phyloP scores from a whole-genome alignment of 2,329 filamentous ascomycete species.

The Periconia macrospinosa region DNA sequence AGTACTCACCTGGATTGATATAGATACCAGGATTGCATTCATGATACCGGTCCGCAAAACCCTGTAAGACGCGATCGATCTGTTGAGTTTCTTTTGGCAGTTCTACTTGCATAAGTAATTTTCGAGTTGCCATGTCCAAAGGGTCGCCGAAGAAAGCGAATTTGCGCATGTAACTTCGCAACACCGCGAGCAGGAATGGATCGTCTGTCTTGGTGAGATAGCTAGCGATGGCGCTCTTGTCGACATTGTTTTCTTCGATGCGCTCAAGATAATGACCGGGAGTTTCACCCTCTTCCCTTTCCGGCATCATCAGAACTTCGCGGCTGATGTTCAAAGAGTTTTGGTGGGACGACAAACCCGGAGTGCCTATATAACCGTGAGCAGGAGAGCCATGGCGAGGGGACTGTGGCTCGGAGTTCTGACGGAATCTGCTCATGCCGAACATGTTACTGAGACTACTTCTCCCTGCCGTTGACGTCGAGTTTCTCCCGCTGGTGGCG shows the following conservation, averaged over 20 bases:
- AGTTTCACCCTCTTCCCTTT: constrained; percentile 83
- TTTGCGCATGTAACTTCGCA: constrained; percentile 92
- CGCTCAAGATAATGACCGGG: constrained; percentile 85
- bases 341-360: constrained; percentile 74
- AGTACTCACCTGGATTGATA: constrained; percentile 64
- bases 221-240: constrained; percentile 79
- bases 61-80: constrained; percentile 90
- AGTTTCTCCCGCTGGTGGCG: constrained; percentile 62
- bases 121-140: constrained; percentile 96
- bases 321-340: constrained; percentile 79
- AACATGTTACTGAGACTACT: constrained; percentile 93
- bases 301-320: constrained; percentile 71
- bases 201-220: constrained; percentile 86
- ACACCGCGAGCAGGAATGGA: constrained; percentile 76
- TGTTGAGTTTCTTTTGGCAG: constrained; percentile 97
- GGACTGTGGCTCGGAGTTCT: constrained; percentile 73
- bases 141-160: constrained; percentile 96
- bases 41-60: constrained; percentile 94
- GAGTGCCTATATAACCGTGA: constrained; percentile 65
- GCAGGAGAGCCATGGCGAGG: constrained; percentile 62
- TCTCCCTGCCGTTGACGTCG: constrained; percentile 79
- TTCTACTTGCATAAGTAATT: constrained; percentile 94
- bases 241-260: constrained; percentile 76
- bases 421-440: constrained; percentile 73
- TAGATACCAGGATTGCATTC: constrained; percentile 99